Conservation (phyloP, 768 basidiomycete species). For the Mycena filopes region DNA sequence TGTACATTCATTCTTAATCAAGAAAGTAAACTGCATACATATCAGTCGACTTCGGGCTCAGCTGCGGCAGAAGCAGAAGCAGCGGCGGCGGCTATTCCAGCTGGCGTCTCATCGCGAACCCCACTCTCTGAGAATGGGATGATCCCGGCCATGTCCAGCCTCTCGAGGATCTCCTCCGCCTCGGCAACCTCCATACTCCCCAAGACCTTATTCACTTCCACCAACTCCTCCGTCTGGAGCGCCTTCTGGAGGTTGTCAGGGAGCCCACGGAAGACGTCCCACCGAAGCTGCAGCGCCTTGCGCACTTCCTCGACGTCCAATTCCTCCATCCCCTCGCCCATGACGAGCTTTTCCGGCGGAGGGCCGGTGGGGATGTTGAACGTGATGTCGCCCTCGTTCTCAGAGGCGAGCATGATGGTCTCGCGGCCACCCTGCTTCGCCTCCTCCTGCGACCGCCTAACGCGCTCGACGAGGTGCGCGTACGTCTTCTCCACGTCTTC, state of each 20-base stretch:
- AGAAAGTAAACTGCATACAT: conserved; percentile 17
- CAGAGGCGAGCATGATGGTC: conserved; percentile 95
- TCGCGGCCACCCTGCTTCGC: conserved; percentile 65
- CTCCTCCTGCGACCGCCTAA: conserved; percentile 73
- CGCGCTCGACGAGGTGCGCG: conserved; percentile 81
- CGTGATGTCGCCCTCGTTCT: conserved; percentile 81
- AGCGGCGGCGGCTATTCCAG: conserved; percentile 36
- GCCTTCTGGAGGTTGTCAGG: conserved; percentile 76
- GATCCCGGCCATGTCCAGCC: conserved; percentile 90
- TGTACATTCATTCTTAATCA: conserved; percentile 12
- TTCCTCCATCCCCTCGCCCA: conserved; percentile 90
- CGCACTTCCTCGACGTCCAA: conserved; percentile 89
- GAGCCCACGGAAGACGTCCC: conserved; percentile 90
- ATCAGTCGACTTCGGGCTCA: conserved; percentile 17
- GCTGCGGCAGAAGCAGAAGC: conserved; percentile 21
- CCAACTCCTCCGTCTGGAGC: conserved; percentile 76
- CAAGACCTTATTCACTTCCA: conserved; percentile 89
- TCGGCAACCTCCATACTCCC: conserved; percentile 83
- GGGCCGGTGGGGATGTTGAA: conserved; percentile 98
- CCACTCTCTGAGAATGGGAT: conserved; percentile 85
- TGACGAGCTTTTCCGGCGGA: conserved; percentile 83
- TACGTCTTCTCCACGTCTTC: conserved; percentile 94
- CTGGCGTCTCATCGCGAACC: conserved; percentile 74
- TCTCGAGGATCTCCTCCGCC: conserved; percentile 85
- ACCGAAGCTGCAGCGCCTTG: conserved; percentile 86